A percentile compares a stretch with the other conserved stretches of the same genome.
Conservation (phyloP, 139 green algal species). For the Coccomyxa sp. region DNA sequence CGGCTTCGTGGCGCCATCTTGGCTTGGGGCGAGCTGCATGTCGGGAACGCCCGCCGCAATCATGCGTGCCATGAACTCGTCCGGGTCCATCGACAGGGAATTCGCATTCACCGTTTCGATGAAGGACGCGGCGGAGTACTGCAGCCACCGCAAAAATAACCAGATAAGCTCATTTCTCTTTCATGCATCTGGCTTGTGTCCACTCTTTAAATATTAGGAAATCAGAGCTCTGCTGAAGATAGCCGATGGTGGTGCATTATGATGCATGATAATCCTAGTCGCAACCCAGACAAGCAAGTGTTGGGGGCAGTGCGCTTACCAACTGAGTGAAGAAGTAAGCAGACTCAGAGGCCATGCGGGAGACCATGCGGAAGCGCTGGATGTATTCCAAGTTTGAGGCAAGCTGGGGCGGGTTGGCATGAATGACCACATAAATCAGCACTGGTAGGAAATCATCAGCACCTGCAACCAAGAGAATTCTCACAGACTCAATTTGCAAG, state of each 20-base stretch:
- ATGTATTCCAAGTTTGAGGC: slow-evolving; percentile 77
- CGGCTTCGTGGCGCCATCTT: no score
- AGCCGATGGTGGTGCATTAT: no score
- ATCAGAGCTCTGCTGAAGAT: no score
- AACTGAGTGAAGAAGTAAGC: slow-evolving; percentile 77
- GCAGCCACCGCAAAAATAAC: neutral
- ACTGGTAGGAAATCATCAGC: slow-evolving; percentile 94
- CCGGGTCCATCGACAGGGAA: slow-evolving; percentile 50
- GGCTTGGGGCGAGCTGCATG: slow-evolving; percentile 16
- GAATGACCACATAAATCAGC: slow-evolving; percentile 86
- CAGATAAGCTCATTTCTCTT: neutral
- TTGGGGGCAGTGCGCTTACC: slow-evolving; percentile 23
- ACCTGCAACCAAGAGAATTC: slow-evolving; percentile 32
- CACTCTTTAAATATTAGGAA: no score
- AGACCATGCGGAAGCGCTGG: slow-evolving; percentile 50
- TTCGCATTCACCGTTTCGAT: slow-evolving; percentile 59
- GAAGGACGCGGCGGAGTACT: slow-evolving; percentile 56
- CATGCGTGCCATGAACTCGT: slow-evolving; percentile 72
- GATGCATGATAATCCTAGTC: neutral
- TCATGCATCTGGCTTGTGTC: no score
- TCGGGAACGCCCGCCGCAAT: slow-evolving; percentile 44
- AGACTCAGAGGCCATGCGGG: slow-evolving; percentile 38
- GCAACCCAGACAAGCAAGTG: neutral
- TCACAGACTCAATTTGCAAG: neutral
- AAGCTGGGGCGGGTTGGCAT: slow-evolving; percentile 61